These are phyloP conservation scores for Solanum rostratum DNA, from an alignment of 257 asterid species.

Conservation along the genomic window DNA sequence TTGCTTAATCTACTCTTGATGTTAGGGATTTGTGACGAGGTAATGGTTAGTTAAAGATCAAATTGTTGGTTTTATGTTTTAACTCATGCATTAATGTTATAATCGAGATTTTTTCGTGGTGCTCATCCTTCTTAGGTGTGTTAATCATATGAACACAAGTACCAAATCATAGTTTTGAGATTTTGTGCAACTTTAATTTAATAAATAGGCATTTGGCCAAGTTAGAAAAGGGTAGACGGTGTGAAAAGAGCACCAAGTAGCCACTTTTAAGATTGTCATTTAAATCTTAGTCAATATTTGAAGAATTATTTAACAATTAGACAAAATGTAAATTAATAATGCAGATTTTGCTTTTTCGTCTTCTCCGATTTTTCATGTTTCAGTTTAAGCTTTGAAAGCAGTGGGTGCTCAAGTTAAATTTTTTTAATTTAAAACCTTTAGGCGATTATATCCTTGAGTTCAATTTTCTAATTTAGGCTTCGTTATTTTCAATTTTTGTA, in stretches of 20 bases:
- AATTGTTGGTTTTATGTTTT: not conserved
- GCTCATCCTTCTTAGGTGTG: not conserved
- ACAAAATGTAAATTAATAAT: no score
- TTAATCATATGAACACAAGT: not conserved
- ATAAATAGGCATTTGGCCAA: not conserved
- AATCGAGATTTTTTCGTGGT: not conserved
- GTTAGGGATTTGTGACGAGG: not conserved
- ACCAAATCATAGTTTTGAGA: not conserved
- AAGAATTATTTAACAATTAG: no score
- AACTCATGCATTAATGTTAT: no score
- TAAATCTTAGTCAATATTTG: no score
- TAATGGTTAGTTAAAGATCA: not conserved
- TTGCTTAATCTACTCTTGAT: not conserved
- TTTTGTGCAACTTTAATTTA: not conserved
- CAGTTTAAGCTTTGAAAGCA: no score
- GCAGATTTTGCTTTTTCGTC: no score
- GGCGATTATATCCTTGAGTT: not conserved
- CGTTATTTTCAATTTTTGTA: not conserved
- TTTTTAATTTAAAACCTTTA: no score
- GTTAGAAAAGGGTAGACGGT: not conserved
- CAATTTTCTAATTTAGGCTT: no score
- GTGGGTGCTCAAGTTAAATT: no score
- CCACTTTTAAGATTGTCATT: no score
- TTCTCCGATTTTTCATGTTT: no score
- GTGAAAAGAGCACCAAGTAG: no score